Percentiles rank a stretch among this genome's conserved stretches.
Evolutionary conservation across 768 basidiomycete genomes (phyloP).

Genomic region (Lactarius deliciosus): DNA sequence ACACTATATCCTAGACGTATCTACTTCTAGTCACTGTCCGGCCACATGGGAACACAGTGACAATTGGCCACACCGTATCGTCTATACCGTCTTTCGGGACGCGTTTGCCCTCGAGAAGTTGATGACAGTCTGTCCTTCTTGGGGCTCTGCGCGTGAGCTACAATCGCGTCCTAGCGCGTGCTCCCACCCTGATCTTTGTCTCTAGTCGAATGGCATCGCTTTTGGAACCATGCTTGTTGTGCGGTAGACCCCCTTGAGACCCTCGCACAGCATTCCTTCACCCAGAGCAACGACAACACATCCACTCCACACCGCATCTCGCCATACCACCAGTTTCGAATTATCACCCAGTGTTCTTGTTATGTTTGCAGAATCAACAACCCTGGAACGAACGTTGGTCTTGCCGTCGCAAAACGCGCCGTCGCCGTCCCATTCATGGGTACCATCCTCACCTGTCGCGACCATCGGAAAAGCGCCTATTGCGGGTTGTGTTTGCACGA

Average conservation of each 20-base stretch:
- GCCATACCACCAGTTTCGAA: conserved; percentile 62
- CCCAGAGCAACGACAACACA: conserved; percentile 38
- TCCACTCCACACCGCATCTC: conserved; percentile 35
- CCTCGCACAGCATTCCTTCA: conserved; percentile 48
- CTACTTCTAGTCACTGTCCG: conserved; percentile 48
- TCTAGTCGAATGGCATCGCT: conserved; percentile 65
- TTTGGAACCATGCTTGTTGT: conserved; percentile 65
- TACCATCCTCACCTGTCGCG: conserved; percentile 54
- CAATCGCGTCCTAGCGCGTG: conserved; percentile 28
- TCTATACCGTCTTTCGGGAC: conserved; percentile 56
- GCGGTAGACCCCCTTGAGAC: conserved; percentile 62
- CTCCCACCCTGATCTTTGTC: conserved; percentile 24
- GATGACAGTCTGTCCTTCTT: conserved; percentile 28
- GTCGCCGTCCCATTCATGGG: conserved; percentile 46
- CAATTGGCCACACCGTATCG: conserved; percentile 60
- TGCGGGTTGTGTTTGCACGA: conserved; percentile 74
- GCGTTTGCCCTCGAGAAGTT: conserved; percentile 30
- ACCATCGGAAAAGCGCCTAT: conserved; percentile 61
- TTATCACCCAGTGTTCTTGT: conserved; percentile 55
- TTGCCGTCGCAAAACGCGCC: conserved; percentile 50
- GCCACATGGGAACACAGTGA: conserved; percentile 49
- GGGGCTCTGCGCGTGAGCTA: conserved; percentile 27
- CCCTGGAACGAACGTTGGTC: conserved; percentile 51
- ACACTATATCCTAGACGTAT: conserved; percentile 52
- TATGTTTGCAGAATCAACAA: conserved; percentile 68